These are phyloP conservation scores for Hyaloscypha finlandica DNA, from an alignment of 495 filamentous ascomycete genomes.

Conservation along the genomic window DNA sequence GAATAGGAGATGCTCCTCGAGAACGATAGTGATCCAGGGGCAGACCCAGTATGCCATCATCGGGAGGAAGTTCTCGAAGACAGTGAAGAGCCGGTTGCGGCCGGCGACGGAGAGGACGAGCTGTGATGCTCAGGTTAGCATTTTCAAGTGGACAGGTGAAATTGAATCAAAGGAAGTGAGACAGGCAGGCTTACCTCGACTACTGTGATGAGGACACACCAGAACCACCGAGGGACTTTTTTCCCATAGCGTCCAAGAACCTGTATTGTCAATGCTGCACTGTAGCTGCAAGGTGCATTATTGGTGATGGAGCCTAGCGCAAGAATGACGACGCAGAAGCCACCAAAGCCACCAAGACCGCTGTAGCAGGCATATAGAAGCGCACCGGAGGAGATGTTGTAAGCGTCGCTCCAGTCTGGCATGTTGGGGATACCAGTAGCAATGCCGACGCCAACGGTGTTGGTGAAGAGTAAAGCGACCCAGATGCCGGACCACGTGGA, in stretches of 20 bases:
- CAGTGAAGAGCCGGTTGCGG: slow-evolving; percentile 56
- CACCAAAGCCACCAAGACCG: slow-evolving; percentile 65
- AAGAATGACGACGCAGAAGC: slow-evolving; percentile 68
- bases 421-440: slow-evolving; percentile 57
- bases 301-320: slow-evolving; percentile 73
- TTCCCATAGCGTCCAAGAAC: too few species aligned
- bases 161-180: background rate
- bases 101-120: slow-evolving; percentile 64
- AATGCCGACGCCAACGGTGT: slow-evolving; percentile 69
- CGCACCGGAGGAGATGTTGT: slow-evolving; percentile 59
- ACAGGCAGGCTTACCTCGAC: slow-evolving; percentile 3
- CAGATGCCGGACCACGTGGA: slow-evolving; percentile 51
- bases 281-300: slow-evolving; percentile 68
- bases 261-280: slow-evolving; percentile 42
- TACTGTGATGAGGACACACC: too few species aligned
- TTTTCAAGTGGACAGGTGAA: background rate
- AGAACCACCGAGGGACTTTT: too few species aligned
- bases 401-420: slow-evolving; percentile 52
- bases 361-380: slow-evolving; percentile 66
- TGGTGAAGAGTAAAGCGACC: slow-evolving; percentile 55
- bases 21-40: slow-evolving; percentile 60
- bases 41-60: slow-evolving; percentile 74
- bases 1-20: slow-evolving; percentile 66
- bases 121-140: background rate
- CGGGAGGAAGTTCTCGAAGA: slow-evolving; percentile 71